Evolutionary conservation across 441 rosid genomes (phyloP).

Genomic region (Corymbia citriodora): DNA sequence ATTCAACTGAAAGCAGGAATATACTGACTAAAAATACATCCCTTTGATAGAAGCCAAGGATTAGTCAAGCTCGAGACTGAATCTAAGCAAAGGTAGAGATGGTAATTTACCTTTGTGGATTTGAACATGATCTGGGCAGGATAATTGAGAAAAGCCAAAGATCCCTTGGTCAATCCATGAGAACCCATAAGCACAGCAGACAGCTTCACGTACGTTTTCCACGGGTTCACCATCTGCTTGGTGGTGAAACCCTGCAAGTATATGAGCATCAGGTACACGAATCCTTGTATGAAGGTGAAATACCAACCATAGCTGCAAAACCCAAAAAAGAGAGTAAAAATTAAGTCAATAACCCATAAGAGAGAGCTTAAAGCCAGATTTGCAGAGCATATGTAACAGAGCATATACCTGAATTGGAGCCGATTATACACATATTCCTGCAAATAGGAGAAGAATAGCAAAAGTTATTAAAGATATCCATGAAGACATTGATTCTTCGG

Average conservation of each 20-base stretch:
- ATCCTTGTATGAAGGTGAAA: slow-evolving; percentile 85
- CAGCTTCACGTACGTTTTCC: slow-evolving; percentile 74
- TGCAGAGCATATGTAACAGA: background rate
- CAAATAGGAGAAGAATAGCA: background rate
- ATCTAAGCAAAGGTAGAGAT: background rate
- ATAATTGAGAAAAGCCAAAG: slow-evolving; percentile 79
- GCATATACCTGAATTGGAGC: slow-evolving; percentile 44
- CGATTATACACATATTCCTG: slow-evolving; percentile 66
- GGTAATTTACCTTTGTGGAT: slow-evolving; percentile 61
- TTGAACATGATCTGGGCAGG: slow-evolving; percentile 93
- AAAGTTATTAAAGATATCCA: background rate
- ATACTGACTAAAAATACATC: background rate
- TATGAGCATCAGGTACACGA: slow-evolving; percentile 60
- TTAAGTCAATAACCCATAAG: background rate
- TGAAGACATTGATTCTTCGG: background rate
- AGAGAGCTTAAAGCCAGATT: background rate
- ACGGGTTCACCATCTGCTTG: slow-evolving; percentile 81
- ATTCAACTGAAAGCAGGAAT: background rate
- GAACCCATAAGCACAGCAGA: slow-evolving; percentile 86
- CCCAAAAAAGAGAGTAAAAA: background rate
- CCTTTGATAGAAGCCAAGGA: background rate
- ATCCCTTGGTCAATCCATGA: slow-evolving; percentile 84
- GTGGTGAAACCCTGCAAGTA: slow-evolving; percentile 70
- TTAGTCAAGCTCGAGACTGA: background rate
- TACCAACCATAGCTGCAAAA: slow-evolving; percentile 77